Percentiles rank a stretch among this genome's conserved stretches.
Evolutionary conservation across 176 grass and related monocot species (phyloP).

Genomic region (Olyra latifolia): DNA sequence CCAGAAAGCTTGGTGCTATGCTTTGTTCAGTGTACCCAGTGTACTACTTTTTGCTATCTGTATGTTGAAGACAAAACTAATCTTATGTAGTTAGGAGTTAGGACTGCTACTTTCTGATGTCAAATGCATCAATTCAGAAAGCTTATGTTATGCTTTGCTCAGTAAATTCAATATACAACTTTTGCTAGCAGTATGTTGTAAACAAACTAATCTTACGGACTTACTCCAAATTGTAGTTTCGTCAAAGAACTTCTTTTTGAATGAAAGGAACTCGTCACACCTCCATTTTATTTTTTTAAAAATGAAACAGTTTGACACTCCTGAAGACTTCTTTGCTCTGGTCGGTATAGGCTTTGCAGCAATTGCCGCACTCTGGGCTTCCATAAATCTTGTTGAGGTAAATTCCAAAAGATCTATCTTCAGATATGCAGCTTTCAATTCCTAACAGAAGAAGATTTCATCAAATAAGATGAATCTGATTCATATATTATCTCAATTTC

Average conservation of each 20-base stretch:
- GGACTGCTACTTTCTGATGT: background rate
- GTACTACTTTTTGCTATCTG: background rate
- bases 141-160: background rate
- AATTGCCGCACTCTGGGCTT: slow-evolving; percentile 75
- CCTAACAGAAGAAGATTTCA: background rate
- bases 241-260: background rate
- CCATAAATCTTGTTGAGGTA: slow-evolving; percentile 64
- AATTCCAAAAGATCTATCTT: background rate
- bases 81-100: background rate
- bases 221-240: background rate
- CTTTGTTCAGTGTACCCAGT: background rate
- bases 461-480: slow-evolving; percentile 1
- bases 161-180: background rate
- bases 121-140: background rate
- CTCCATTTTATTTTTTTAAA: background rate
- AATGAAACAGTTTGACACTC: slow-evolving; percentile 51
- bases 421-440: background rate
- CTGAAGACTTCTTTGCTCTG: slow-evolving; percentile 82
- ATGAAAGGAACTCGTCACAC: background rate
- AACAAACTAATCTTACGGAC: background rate
- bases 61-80: background rate
- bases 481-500: slow-evolving; percentile 15
- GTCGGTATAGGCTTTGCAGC: slow-evolving; percentile 75
- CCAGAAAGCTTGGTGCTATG: background rate
- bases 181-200: background rate